phyloP scores from a whole-genome alignment of 139 green algal species.

The Yamagishiella unicocca region DNA sequence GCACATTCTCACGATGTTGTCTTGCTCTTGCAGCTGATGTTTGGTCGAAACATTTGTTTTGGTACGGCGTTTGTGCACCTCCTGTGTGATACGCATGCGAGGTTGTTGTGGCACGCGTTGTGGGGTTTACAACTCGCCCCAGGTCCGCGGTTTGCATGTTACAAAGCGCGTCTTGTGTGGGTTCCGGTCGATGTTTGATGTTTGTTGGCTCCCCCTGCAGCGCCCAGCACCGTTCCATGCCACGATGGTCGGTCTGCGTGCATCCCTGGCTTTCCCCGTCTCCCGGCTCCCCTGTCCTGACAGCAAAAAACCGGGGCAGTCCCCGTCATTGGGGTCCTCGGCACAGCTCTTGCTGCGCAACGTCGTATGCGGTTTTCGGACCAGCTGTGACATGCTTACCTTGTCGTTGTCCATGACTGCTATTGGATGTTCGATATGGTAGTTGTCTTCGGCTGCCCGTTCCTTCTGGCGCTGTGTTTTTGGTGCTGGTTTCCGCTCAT shows the following conservation, averaged over 20 bases:
- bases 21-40: constrained; percentile 7
- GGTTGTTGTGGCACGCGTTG: not conserved
- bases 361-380: constrained; percentile 31
- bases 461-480: constrained; percentile 2
- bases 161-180: not conserved
- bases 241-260: not conserved
- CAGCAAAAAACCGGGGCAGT: constrained; percentile 11
- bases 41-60: not conserved
- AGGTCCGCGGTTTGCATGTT: constrained; percentile 2
- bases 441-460: not conserved
- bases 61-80: too few relatives aligned
- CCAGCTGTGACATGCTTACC: not conserved
- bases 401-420: not conserved
- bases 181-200: constrained; percentile 27
- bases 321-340: constrained; percentile 17
- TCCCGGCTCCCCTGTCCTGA: constrained; percentile 25
- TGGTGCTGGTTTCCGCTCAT: constrained; percentile 25
- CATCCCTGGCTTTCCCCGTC: constrained; percentile 16
- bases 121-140: not conserved
- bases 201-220: constrained; percentile 12
- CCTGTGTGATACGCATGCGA: not conserved
- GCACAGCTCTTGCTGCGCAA: constrained; percentile 37
- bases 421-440: not conserved
- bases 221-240: not conserved
- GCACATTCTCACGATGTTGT: not conserved